These are phyloP conservation scores for Pyronema domesticum DNA, from an alignment of 495 filamentous ascomycete species.

Conservation along the genomic window DNA sequence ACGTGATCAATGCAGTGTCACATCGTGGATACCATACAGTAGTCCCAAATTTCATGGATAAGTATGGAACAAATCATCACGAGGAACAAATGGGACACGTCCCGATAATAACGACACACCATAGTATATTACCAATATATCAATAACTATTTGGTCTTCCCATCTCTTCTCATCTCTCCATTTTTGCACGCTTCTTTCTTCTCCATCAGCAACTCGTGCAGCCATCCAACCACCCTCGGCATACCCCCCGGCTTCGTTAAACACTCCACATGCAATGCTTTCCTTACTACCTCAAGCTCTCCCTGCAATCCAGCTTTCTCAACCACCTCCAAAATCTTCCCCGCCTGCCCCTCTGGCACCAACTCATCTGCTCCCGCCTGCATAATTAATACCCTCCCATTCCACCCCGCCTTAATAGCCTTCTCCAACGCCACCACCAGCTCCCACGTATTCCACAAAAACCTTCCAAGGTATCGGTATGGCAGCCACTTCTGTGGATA, in stretches of 20 bases:
- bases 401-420: conserved; percentile 19
- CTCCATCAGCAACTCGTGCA: neutral
- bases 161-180: no score
- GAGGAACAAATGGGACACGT: no score
- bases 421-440: conserved; percentile 25
- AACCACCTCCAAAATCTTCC: conserved; percentile 30
- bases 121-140: no score
- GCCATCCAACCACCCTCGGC: conserved; percentile 25
- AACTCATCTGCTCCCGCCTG: conserved; percentile 51
- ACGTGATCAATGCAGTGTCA: no score
- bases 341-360: conserved; percentile 40
- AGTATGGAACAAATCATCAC: no score
- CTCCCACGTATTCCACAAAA: conserved; percentile 40
- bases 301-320: conserved; percentile 24
- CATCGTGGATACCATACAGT: no score
- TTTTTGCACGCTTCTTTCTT: no score
- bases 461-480: conserved; percentile 43
- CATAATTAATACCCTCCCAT: conserved; percentile 37
- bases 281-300: conserved; percentile 26
- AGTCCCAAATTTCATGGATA: no score
- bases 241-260: conserved; percentile 29
- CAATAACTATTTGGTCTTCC: no score
- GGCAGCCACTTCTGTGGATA: conserved; percentile 75
- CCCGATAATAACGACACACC: no score
- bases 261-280: conserved; percentile 38